phyloP scores from a whole-genome alignment of 768 basidiomycete species.

The Hysterangium stoloniferum region DNA sequence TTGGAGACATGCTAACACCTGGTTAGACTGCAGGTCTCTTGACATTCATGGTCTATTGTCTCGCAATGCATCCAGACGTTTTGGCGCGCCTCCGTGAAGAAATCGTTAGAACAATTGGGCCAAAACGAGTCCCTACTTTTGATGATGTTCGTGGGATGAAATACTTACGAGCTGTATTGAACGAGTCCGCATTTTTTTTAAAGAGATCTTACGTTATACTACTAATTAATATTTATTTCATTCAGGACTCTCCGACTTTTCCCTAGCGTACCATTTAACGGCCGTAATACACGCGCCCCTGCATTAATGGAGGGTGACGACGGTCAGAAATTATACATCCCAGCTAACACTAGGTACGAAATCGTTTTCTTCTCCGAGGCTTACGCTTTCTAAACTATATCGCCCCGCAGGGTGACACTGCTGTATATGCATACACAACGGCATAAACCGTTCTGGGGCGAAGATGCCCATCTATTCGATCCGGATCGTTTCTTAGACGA shows the following conservation, averaged over 20 bases:
- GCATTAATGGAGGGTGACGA: background rate
- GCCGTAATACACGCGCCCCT: slow-evolving; percentile 13
- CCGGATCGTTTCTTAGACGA: slow-evolving; percentile 29
- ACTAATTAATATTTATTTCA: background rate
- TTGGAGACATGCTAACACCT: background rate
- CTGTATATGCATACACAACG: slow-evolving; percentile 23
- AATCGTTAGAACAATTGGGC: slow-evolving; percentile 14
- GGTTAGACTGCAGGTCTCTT: slow-evolving; percentile 24
- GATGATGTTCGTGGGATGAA: background rate
- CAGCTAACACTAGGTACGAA: background rate
- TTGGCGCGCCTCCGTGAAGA: slow-evolving; percentile 18
- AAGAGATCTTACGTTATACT: background rate
- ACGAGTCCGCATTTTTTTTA: slow-evolving; percentile 29
- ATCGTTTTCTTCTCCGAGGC: slow-evolving; percentile 1
- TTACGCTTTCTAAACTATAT: too few species aligned
- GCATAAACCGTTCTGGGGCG: slow-evolving; percentile 26
- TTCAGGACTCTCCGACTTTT: slow-evolving; percentile 2
- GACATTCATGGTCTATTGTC: slow-evolving; percentile 23
- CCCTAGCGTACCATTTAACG: slow-evolving; percentile 24
- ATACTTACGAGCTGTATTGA: slow-evolving; percentile 24
- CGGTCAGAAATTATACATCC: slow-evolving; percentile 1
- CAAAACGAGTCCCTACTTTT: slow-evolving; percentile 1
- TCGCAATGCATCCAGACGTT: slow-evolving; percentile 22
- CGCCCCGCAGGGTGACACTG: slow-evolving; percentile 19
- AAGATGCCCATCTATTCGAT: slow-evolving; percentile 26